Conservation (phyloP, 768 basidiomycete genomes). For the Naematelia encephala region DNA sequence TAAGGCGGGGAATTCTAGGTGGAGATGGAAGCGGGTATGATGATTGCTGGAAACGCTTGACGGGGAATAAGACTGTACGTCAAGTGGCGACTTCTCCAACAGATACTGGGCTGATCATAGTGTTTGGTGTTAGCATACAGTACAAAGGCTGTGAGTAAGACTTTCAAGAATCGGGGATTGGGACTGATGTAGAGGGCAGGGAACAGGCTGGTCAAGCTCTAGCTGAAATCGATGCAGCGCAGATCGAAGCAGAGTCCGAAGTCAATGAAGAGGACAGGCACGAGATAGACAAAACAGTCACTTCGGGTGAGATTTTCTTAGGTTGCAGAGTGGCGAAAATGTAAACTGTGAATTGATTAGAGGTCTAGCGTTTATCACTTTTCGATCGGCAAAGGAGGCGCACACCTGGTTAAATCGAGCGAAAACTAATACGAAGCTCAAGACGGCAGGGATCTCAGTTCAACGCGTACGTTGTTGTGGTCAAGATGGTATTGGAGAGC, state of each 20-base stretch:
- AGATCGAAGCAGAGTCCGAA: background rate
- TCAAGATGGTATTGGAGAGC: too few relatives aligned
- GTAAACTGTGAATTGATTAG: background rate
- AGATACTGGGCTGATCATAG: background rate
- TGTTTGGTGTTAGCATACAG: background rate
- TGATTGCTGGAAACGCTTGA: constrained; percentile 13
- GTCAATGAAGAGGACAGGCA: constrained; percentile 1
- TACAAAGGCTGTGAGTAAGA: constrained; percentile 4
- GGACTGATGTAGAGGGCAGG: background rate
- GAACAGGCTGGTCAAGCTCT: constrained; percentile 1
- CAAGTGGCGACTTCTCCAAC: background rate
- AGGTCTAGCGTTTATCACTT: constrained; percentile 28
- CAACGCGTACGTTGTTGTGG: constrained; percentile 15
- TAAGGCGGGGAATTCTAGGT: background rate
- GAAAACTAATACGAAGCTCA: constrained; percentile 1
- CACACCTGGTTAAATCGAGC: constrained; percentile 6
- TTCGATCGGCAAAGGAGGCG: constrained; percentile 22
- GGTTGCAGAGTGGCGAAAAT: background rate
- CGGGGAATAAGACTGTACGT: constrained; percentile 7
- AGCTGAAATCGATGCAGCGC: background rate
- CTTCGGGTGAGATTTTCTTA: constrained; percentile 13
- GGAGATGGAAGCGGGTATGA: constrained; percentile 14
- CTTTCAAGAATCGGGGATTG: background rate
- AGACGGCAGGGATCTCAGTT: constrained; percentile 13
- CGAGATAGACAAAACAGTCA: constrained; percentile 10